Percentiles rank a stretch among this genome's conserved stretches.
Evolutionary conservation across 805 yeast genomes (phyloP).

Genomic region (Metschnikowia kunwiensis): DNA sequence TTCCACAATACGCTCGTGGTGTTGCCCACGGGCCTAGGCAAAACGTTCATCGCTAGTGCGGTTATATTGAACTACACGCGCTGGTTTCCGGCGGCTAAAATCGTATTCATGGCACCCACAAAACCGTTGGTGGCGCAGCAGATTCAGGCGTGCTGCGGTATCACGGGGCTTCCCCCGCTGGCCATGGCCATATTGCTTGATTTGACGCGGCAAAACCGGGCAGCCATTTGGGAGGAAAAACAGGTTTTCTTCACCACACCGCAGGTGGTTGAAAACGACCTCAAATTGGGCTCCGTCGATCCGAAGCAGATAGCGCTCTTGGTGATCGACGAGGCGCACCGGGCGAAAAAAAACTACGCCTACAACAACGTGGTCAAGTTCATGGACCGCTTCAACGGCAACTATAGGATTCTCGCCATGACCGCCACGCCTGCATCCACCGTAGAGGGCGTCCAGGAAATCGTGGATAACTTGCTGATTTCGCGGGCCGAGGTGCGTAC

Average conservation of each 20-base stretch:
- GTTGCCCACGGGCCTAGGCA: conserved; percentile 95
- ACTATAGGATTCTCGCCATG: conserved; percentile 75
- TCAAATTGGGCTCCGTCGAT: conserved; percentile 67
- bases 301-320: conserved; percentile 73
- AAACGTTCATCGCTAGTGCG: conserved; percentile 92
- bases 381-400: conserved; percentile 53
- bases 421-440: conserved; percentile 96
- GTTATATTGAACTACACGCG: conserved; percentile 86
- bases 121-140: conserved; percentile 96
- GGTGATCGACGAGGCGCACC: conserved; percentile 93
- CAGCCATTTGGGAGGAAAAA: conserved; percentile 71
- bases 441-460: conserved; percentile 82
- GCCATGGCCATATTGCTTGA: conserved; percentile 79
- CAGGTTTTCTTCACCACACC: conserved; percentile 93
- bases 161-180: conserved; percentile 75
- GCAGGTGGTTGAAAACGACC: conserved; percentile 90
- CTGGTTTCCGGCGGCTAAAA: conserved; percentile 79
- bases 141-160: conserved; percentile 84
- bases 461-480: conserved; percentile 68
- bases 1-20: conserved; percentile 79
- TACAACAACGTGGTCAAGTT: conserved; percentile 79
- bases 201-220: conserved; percentile 55
- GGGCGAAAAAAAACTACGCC: conserved; percentile 88
- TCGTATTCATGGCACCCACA: conserved; percentile 96
- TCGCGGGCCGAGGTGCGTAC: conserved; percentile 83